phyloP scores from a whole-genome alignment of 2,329 filamentous ascomycete species.

The Mycosphaerella arachidis region DNA sequence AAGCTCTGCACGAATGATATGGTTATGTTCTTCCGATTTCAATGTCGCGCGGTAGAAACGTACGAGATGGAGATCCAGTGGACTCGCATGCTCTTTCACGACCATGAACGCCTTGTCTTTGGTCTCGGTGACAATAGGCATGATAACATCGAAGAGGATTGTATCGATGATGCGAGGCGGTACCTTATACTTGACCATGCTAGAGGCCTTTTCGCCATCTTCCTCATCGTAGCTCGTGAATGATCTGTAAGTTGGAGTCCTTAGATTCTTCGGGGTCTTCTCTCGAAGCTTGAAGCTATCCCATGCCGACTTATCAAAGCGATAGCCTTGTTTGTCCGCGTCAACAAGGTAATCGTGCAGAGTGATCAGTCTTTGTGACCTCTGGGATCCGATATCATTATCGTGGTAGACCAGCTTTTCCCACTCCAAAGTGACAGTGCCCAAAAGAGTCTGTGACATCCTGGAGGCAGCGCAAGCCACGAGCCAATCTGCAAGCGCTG shows the following conservation, averaged over 20 bases:
- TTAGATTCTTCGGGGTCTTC: constrained; percentile 46
- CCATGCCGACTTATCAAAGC: constrained; percentile 44
- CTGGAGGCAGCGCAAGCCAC: constrained; percentile 8
- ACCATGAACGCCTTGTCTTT: constrained; percentile 12
- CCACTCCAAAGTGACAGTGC: constrained; percentile 60
- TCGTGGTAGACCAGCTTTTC: constrained; percentile 56
- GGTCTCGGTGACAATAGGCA: constrained; percentile 20
- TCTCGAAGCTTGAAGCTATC: constrained; percentile 50
- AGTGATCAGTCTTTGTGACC: constrained; percentile 28
- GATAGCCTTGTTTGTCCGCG: constrained; percentile 45
- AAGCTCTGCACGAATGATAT: constrained; percentile 6
- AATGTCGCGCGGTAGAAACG: constrained; percentile 9
- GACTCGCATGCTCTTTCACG: neutral
- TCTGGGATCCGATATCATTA: constrained; percentile 9
- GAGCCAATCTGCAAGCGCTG: constrained; percentile 30
- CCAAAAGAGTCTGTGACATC: constrained; percentile 58
- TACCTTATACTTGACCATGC: neutral
- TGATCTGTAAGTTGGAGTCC: constrained; percentile 24
- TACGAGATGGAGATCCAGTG: constrained; percentile 7
- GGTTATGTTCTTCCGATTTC: neutral
- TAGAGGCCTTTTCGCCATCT: constrained; percentile 23
- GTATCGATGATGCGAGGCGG: constrained; percentile 52
- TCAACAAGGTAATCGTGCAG: constrained; percentile 47
- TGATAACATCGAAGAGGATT: constrained; percentile 37
- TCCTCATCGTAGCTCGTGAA: constrained; percentile 29